Base-by-base conservation (phyloP, 2,329 filamentous ascomycete genomes). In the Camillea tinctor region DNA sequence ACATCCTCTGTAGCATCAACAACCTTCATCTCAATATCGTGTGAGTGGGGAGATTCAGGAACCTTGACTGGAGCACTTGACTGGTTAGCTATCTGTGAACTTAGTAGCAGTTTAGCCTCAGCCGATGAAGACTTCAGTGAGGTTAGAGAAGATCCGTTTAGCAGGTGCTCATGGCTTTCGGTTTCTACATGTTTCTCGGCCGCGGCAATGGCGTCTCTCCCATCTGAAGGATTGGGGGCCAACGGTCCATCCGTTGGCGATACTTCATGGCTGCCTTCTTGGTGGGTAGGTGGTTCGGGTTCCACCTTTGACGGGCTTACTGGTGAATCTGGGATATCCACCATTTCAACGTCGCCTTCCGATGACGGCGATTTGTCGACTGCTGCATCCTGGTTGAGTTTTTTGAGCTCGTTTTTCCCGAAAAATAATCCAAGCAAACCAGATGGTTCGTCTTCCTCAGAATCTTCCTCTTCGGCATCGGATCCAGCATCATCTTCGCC, bases 371-470 rank as follows among this genome's bases (percentile, higher is more conserved):
- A 57, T 17, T 67, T 59, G 0, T 70, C 68, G 1, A 56, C 64
- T 15, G 59, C 66, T 26, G 74, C 73, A 48, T 81, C 75, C 3
- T 77, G 71, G 56, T 83, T 78, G 53, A 88, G 76, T 61, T 81
- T 76, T 62, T 83, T 79, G 49, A 87, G 66, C 61, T 88, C 85
- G 0, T 81, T 81, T 67, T 85, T 86, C 49, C 79, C 82, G 64
- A 88, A 88, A 21, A 88, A 78, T 26, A 87, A 74, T 0, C 84
- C 84, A 1, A 88, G 71, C 0, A 88, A 73, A 1, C 83, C 82
- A 24, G 74, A 70, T 1, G 76, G 74, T 22, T 78, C 75, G 49
- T 77, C 76, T 23, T 75, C 80, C 5, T 80, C 80, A 9, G 80
- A 79, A 2, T 77, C 78, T n/a, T 78, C 78, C 13, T 76, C 75